Evolutionary conservation across 2,329 filamentous ascomycete genomes (phyloP), one percentile per base, ranked within the genome.

Genomic region (Dothistroma pini): DNA sequence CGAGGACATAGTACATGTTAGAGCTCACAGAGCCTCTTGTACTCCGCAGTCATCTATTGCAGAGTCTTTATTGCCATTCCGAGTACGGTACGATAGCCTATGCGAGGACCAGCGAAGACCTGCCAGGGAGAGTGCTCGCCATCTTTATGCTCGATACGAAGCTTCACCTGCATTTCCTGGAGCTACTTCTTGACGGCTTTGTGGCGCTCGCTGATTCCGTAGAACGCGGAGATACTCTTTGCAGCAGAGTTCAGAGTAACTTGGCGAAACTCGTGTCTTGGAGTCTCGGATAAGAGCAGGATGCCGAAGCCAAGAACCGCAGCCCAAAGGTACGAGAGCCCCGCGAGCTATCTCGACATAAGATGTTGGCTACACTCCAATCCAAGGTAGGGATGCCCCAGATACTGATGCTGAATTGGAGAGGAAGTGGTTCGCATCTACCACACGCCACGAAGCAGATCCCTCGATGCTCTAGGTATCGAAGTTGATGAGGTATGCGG

Each of bases 41-140:
- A n/a, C n/a, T n/a, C n/a, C n/a, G n/a, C n/a, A n/a, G 85, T 88
- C 4, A 89, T 78, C 70, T 89, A 86, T 72, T 89, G 86, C 4
- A 86, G 82, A 51, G 84, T 81, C 72, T 82, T 78, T 4, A 80
- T 69, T 19, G 68, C 64, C 54, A 81, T 74, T 32, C 80, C 79
- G 2, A 82, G 75, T 54, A 77, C 47, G 21, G 77, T 76, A 60
- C 80, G 75, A 69, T 80, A 79, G 44, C 74, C 63, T 79, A 81
- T 81, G 56, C 78, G 74, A 12, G 79, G 80, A 10, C 77, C 79
- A 4, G 69, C 73, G 66, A 80, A 75, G 38, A 79, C 70, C 34
- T 75, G 75, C 81, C 85, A 86, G 72, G 82, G 84, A 68, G 79
- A 75, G 54, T 81, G 77, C 0, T 77, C 73, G 16, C 59, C 56